Evolutionary conservation across 129 eudicot genomes (phyloP).

Genomic region (Escallonia rubra): DNA sequence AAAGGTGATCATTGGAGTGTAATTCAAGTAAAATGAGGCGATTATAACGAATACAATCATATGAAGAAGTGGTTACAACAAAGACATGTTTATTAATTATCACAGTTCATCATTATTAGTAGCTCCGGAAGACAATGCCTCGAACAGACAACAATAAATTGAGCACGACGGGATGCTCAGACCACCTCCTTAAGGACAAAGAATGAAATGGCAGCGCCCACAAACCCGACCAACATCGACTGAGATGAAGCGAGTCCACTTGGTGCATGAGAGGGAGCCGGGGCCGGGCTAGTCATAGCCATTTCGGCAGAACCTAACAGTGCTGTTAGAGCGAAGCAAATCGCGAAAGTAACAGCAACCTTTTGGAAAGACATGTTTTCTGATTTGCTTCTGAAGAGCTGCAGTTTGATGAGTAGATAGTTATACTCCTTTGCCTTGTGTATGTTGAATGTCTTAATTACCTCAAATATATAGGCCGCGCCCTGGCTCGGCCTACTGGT

Average conservation of each 20-base stretch:
- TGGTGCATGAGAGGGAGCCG: slow-evolving; percentile 8
- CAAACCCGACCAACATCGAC: slow-evolving; percentile 3
- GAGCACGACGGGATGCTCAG: background rate
- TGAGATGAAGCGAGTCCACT: slow-evolving; percentile 6
- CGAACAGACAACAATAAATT: no score
- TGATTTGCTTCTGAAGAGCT: background rate
- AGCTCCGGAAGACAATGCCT: background rate
- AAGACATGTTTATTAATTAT: no score
- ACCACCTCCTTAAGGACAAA: slow-evolving; percentile 3
- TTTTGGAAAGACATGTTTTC: slow-evolving; percentile 11
- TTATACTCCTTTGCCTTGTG: background rate
- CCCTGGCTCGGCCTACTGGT: background rate
- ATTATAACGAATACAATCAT: no score
- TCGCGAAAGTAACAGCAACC: slow-evolving; percentile 5
- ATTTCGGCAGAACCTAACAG: slow-evolving; percentile 5
- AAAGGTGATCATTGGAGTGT: no score
- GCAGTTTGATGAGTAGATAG: background rate
- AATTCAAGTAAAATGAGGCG: no score
- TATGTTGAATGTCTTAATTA: background rate
- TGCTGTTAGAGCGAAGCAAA: slow-evolving; percentile 14
- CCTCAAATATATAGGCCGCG: background rate
- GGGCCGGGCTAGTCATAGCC: background rate
- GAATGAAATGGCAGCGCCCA: slow-evolving; percentile 18
- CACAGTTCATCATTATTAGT: background rate
- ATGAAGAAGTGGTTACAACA: no score